phyloP scores from a whole-genome alignment of 345 rosid species.

The Salix dunnii region DNA sequence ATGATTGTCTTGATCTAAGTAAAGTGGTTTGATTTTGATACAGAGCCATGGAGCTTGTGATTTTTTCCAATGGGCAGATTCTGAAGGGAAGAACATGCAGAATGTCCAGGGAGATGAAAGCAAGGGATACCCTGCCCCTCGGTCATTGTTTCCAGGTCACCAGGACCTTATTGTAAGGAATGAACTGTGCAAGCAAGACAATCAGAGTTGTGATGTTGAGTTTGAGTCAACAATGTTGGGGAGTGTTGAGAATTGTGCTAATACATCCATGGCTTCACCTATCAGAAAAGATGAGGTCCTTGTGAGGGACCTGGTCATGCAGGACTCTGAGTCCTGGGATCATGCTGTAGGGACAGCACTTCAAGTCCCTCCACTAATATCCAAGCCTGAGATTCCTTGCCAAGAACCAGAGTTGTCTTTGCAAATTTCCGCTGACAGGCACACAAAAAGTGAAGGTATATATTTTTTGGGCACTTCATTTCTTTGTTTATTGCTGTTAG shows the following conservation, averaged over 20 bases:
- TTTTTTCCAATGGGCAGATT: constrained; percentile 33
- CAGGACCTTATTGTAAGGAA: not conserved
- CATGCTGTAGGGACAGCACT: not conserved
- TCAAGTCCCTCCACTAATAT: not conserved
- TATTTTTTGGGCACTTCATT: not conserved
- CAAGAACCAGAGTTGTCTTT: not conserved
- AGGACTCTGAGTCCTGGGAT: not conserved
- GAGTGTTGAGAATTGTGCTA: not conserved
- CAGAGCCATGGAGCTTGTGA: constrained; percentile 50
- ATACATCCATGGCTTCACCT: not conserved
- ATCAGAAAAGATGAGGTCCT: not conserved
- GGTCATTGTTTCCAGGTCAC: not conserved
- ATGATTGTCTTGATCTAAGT: constrained; percentile 3
- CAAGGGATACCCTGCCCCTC: constrained; percentile 1
- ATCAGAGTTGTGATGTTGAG: not conserved
- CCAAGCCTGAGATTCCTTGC: not conserved
- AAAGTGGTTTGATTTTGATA: constrained; percentile 10
- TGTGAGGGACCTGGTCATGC: not conserved
- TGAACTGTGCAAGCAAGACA: not conserved
- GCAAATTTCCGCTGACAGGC: not conserved
- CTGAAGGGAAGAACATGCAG: not conserved
- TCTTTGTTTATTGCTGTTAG: not conserved
- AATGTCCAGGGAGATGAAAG: not conserved
- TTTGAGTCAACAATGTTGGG: not conserved
- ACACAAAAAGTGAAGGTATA: constrained; percentile 9